phyloP scores from a whole-genome alignment of 1,284 basidiomycete genomes.

The Phellinidium pouzarii region DNA sequence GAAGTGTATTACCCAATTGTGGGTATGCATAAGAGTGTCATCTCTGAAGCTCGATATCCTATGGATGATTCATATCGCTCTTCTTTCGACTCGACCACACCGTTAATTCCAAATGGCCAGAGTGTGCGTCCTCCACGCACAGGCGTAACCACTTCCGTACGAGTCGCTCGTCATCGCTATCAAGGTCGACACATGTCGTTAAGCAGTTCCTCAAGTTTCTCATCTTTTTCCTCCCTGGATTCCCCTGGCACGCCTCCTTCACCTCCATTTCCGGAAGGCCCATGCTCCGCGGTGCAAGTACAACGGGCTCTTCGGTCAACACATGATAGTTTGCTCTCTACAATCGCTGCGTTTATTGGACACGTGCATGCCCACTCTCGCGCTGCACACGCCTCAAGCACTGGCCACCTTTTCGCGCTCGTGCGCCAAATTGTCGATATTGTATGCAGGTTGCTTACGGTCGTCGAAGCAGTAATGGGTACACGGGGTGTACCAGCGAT shows the following conservation, averaged over 20 bases:
- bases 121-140: neutral
- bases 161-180: slow-evolving; percentile 9
- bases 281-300: slow-evolving; percentile 57
- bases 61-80: neutral
- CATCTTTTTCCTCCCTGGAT: slow-evolving; percentile 52
- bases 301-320: slow-evolving; percentile 66
- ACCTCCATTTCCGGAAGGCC: slow-evolving; percentile 61
- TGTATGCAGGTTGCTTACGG: slow-evolving; percentile 85
- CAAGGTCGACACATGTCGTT: slow-evolving; percentile 38
- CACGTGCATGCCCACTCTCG: slow-evolving; percentile 92
- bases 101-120: neutral
- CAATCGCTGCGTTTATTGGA: slow-evolving; percentile 95
- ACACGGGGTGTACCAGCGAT: slow-evolving; percentile 55
- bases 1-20: slow-evolving; percentile 7
- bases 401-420: slow-evolving; percentile 89
- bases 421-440: slow-evolving; percentile 90
- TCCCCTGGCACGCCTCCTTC: slow-evolving; percentile 38
- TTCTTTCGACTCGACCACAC: slow-evolving; percentile 3
- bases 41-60: neutral
- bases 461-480: slow-evolving; percentile 83
- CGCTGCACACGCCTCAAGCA: slow-evolving; percentile 83
- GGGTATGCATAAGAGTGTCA: neutral
- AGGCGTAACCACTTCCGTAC: neutral
- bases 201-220: slow-evolving; percentile 62
- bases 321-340: slow-evolving; percentile 86